Base-by-base conservation (phyloP, 176 grass and related monocot genomes). In the Musa acuminata region DNA sequence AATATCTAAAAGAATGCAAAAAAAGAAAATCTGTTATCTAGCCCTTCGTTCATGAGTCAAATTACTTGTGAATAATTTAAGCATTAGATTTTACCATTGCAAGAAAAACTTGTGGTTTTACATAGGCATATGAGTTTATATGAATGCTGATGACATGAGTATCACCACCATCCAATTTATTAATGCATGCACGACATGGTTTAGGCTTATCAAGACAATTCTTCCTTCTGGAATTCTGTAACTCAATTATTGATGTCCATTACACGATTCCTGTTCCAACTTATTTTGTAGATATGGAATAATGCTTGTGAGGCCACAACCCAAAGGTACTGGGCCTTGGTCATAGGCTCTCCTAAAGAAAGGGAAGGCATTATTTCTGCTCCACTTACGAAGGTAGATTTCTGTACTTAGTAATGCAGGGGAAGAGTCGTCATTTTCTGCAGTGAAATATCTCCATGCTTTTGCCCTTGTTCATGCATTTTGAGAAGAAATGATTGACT, bases 291-390 rank as follows among this genome's bases (percentile, higher is more conserved):
- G 92, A 80, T 19, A 67, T 96, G 92, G 88, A 96, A 96, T 74
- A 69, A 82, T 20, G 85, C 88, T 9, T 91, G 86, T 80, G 88
- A 88, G 73, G 84, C 88, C 58, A 88, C 81, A 9, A 50, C 66
- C 69, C 92, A 89, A 50, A 89, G 74, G 50, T 96, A 91, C 67
- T 96, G 92, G 92, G 92, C 92, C 1, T 51, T 96, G 74, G 88
- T 91, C 24, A 96, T 96, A 49, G 92, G 92, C 7, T 69, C 79
- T 71, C 92, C 92, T 72, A 84, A 91, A 96, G 88, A 89, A 79
- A 88, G 79, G 55, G 86, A 91, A 78, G 88, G 88, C 54, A 24
- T 96, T 78, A 87, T 96, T 88, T 83, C 81, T 84, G 86, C 92
- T 67, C 86, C 92, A 69, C 80, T 96, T 21, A 88, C 88, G 57